These are phyloP conservation scores for Fagus crenata DNA, from an alignment of 306 rosid species.

Conservation along the genomic window DNA sequence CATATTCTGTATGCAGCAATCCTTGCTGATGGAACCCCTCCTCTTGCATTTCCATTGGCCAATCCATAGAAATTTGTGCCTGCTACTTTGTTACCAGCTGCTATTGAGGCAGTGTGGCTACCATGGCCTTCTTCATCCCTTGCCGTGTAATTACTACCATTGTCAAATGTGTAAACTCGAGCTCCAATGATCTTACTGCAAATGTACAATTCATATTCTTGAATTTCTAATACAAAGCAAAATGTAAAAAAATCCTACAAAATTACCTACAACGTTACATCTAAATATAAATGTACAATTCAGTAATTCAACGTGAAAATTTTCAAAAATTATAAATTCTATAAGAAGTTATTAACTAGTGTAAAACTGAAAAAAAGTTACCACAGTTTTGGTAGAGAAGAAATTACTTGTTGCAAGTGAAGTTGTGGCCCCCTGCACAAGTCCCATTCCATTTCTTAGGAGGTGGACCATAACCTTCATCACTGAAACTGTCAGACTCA, in stretches of 20 bases:
- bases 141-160: background rate
- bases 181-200: slow-evolving; percentile 34
- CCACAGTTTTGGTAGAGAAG: background rate
- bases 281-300: no score
- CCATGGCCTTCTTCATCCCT: slow-evolving; percentile 34
- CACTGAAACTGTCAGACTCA: slow-evolving; percentile 28
- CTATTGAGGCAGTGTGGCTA: slow-evolving; percentile 29
- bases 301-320: no score
- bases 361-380: background rate
- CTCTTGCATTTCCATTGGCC: slow-evolving; percentile 27
- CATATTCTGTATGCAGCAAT: slow-evolving; percentile 26
- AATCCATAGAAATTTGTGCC: slow-evolving; percentile 14
- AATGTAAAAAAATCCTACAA: no score
- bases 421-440: slow-evolving; percentile 15
- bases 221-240: no score
- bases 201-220: background rate
- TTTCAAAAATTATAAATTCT: no score
- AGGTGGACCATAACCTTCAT: slow-evolving; percentile 19
- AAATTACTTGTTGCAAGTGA: slow-evolving; percentile 36
- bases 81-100: slow-evolving; percentile 20
- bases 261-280: no score
- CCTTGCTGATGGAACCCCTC: slow-evolving; percentile 32
- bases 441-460: slow-evolving; percentile 33
- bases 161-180: background rate
- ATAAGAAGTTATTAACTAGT: no score